Percentiles rank a stretch among this genome's conserved stretches.
These are phyloP conservation scores for Plasmodium gonderi DNA, from an alignment of 169 alveolate species.

Conservation along the genomic window DNA sequence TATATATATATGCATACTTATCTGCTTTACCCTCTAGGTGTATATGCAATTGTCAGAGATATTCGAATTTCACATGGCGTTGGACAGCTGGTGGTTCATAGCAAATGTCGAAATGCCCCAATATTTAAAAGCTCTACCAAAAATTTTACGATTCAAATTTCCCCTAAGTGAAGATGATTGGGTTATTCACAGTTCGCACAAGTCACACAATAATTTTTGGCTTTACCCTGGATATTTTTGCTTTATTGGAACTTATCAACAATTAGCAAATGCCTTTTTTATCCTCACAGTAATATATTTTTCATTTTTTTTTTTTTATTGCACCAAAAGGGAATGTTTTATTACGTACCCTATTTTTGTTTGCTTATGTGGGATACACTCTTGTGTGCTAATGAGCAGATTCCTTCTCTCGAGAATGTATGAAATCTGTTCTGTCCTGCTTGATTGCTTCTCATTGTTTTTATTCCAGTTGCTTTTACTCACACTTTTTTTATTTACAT, in stretches of 20 bases:
- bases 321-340: no score
- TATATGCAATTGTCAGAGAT: conserved; percentile 82
- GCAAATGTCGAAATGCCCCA: conserved; percentile 78
- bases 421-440: no score
- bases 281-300: conserved; percentile 76
- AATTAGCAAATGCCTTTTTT: conserved; percentile 81
- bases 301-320: no score
- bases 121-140: conserved; percentile 71
- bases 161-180: conserved; percentile 74
- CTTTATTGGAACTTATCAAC: conserved; percentile 83
- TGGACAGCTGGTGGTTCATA: conserved; percentile 87
- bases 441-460: conserved; percentile 51
- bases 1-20: background rate
- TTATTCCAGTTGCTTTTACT: background rate
- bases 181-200: conserved; percentile 74
- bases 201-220: conserved; percentile 79
- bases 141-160: conserved; percentile 79
- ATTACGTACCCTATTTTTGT: background rate
- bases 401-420: no score
- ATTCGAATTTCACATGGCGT: conserved; percentile 83
- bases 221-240: conserved; percentile 82
- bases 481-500: background rate
- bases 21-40: conserved; percentile 25
- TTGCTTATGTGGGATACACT: background rate
- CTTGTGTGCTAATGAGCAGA: no score